Evolutionary conservation across 140 eudicot genomes (phyloP).

Genomic region (Oenanthe javanica): DNA sequence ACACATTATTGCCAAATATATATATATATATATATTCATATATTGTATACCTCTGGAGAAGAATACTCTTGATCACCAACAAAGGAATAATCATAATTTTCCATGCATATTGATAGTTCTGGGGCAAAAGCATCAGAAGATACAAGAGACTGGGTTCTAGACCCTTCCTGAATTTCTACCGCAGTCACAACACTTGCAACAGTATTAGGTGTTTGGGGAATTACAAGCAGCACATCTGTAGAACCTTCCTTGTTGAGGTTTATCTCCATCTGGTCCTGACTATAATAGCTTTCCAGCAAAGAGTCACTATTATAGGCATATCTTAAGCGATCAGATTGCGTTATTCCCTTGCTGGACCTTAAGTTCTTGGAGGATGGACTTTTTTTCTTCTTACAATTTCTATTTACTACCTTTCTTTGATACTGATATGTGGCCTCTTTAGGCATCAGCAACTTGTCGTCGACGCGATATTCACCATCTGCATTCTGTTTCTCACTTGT

Average conservation of each 20-base stretch:
- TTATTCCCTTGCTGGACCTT: conserved; percentile 31
- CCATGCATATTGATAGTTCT: conserved; percentile 8
- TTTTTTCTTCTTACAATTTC: conserved; percentile 29
- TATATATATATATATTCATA: neutral
- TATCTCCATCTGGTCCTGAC: conserved; percentile 18
- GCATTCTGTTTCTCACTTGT: conserved; percentile 33
- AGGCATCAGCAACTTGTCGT: conserved; percentile 27
- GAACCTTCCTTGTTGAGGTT: conserved; percentile 25
- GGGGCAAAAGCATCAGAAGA: conserved; percentile 21
- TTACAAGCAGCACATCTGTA: conserved; percentile 25
- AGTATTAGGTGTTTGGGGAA: conserved; percentile 16
- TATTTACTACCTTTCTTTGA: conserved; percentile 34
- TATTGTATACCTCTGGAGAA: conserved; percentile 45
- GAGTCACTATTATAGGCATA: conserved; percentile 22
- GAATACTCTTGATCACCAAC: conserved; percentile 23
- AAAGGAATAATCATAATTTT: conserved; percentile 20
- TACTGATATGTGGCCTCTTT: conserved; percentile 16
- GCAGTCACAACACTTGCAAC: conserved; percentile 19
- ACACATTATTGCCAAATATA: neutral
- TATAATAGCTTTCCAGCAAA: conserved; percentile 23
- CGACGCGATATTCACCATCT: neutral
- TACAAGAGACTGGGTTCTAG: conserved; percentile 17
- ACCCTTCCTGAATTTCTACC: conserved; percentile 10
- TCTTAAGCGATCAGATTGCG: conserved; percentile 27
- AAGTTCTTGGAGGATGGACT: conserved; percentile 23